Percentiles rank a stretch among this genome's conserved stretches.
These are phyloP conservation scores for Russula foetens DNA, from an alignment of 768 basidiomycete species.

Conservation along the genomic window DNA sequence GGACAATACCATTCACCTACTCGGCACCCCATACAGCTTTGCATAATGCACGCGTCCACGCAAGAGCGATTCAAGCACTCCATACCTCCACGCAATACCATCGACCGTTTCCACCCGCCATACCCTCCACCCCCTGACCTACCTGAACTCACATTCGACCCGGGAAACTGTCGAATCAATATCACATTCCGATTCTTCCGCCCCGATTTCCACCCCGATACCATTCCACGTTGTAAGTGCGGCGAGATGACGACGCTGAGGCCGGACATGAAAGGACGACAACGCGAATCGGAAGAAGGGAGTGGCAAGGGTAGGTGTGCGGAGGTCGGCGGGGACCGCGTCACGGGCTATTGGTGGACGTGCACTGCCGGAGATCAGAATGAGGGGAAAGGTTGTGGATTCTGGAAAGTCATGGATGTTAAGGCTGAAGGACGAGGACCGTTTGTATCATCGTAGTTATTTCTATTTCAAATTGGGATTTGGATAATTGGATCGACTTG, in stretches of 20 bases:
- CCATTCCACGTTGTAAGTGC: conserved; percentile 67
- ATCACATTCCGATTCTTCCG: conserved; percentile 84
- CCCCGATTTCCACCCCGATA: conserved; percentile 64
- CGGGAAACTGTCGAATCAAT: conserved; percentile 42
- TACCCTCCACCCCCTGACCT: conserved; percentile 28
- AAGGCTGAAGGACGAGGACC: conserved; percentile 56
- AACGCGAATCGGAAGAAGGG: conserved; percentile 19
- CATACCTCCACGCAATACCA: conserved; percentile 58
- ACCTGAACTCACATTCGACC: conserved; percentile 17
- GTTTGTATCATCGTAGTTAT: conserved; percentile 22
- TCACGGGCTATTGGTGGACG: conserved; percentile 62
- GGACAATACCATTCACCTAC: not conserved
- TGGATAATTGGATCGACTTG: too few relatives aligned
- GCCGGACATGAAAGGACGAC: conserved; percentile 72
- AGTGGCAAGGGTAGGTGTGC: conserved; percentile 7
- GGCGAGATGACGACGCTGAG: conserved; percentile 60
- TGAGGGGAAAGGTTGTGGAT: conserved; percentile 72
- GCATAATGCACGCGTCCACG: conserved; percentile 82
- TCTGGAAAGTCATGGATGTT: conserved; percentile 70
- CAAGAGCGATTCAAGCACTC: conserved; percentile 80
- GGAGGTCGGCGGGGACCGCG: conserved; percentile 28
- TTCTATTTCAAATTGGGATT: too few relatives aligned
- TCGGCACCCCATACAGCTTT: conserved; percentile 38
- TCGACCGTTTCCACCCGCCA: conserved; percentile 65
- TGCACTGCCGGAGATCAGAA: conserved; percentile 79